phyloP scores from a whole-genome alignment of 2,329 filamentous ascomycete species.

The Hypomyces rosellus region DNA sequence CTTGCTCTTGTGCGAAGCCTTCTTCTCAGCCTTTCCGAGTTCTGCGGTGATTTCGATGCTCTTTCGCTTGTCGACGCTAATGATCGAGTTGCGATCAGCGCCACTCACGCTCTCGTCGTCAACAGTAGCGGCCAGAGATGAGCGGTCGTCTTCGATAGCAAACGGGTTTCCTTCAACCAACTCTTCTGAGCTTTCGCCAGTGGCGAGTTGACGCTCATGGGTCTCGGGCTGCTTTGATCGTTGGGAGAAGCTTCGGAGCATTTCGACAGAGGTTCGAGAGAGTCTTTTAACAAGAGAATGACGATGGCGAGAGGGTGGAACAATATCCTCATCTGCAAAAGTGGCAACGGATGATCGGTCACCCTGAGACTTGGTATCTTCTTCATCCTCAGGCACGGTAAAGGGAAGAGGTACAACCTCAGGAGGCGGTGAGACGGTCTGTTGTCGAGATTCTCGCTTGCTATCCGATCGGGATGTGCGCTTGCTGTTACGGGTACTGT shows the following conservation, averaged over 20 bases:
- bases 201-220: slow-evolving; percentile 13
- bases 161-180: slow-evolving; percentile 31
- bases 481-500: background rate
- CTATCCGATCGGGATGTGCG: slow-evolving; percentile 9
- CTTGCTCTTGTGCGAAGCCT: too few relatives aligned
- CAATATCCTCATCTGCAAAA: slow-evolving; percentile 52
- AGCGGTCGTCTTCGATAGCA: slow-evolving; percentile 36
- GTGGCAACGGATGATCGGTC: slow-evolving; percentile 64
- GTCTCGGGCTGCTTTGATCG: slow-evolving; percentile 17
- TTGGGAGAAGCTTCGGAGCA: slow-evolving; percentile 40
- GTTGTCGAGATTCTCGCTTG: slow-evolving; percentile 13
- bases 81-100: slow-evolving; percentile 28
- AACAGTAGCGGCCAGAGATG: slow-evolving; percentile 52
- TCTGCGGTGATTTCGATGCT: slow-evolving; percentile 37
- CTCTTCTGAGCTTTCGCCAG: slow-evolving; percentile 40
- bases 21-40: slow-evolving; percentile 19
- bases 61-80: slow-evolving; percentile 17
- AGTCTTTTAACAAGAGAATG: slow-evolving; percentile 41
- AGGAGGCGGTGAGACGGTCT: slow-evolving; percentile 32
- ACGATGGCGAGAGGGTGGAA: slow-evolving; percentile 21
- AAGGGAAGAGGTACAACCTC: slow-evolving; percentile 61
- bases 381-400: slow-evolving; percentile 44
- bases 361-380: slow-evolving; percentile 35
- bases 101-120: slow-evolving; percentile 44
- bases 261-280: slow-evolving; percentile 40